phyloP scores from a whole-genome alignment of 2,329 filamentous ascomycete species.

The Apiospora phragmitis region DNA sequence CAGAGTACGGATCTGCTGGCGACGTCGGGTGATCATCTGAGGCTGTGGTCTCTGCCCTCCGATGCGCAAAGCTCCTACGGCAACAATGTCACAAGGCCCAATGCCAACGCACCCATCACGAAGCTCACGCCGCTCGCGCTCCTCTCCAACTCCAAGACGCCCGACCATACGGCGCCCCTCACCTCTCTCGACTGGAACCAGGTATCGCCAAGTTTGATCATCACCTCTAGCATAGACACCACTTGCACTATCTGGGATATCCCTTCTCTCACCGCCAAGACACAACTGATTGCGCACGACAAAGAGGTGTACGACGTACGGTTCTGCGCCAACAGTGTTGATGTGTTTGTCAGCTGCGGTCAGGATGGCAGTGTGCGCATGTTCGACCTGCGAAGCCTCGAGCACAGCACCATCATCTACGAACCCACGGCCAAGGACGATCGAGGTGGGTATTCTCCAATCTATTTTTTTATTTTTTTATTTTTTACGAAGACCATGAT shows the following conservation, averaged over 20 bases:
- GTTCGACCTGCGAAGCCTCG: constrained; percentile 95
- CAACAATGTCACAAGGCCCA: constrained; percentile 66
- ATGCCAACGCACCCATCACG: constrained; percentile 58
- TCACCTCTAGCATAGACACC: constrained; percentile 97
- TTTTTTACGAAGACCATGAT: neutral
- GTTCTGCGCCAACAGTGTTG: constrained; percentile 97
- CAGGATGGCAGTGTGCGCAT: constrained; percentile 97
- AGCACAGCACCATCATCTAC: constrained; percentile 99
- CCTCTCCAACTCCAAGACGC: constrained; percentile 96
- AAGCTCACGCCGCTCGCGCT: constrained; percentile 93
- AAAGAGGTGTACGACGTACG: constrained; percentile 98
- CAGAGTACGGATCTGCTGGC: constrained; percentile 93
- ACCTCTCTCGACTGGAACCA: constrained; percentile 99
- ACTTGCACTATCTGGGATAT: constrained; percentile 99
- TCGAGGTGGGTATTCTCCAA: constrained; percentile 48
- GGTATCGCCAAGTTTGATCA: constrained; percentile 93
- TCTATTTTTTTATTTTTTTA: neutral
- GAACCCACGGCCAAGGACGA: constrained; percentile 89
- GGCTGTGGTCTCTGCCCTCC: constrained; percentile 87
- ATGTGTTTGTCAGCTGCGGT: constrained; percentile 97
- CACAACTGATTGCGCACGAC: constrained; percentile 96
- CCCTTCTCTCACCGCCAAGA: constrained; percentile 94
- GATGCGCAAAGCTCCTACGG: constrained; percentile 61
- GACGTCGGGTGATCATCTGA: constrained; percentile 90
- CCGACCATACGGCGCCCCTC: constrained; percentile 93